A percentile compares a stretch with the other conserved stretches of the same genome.
Conservation (phyloP, 2,329 filamentous ascomycete species). For the Colletotrichum sp. region DNA sequence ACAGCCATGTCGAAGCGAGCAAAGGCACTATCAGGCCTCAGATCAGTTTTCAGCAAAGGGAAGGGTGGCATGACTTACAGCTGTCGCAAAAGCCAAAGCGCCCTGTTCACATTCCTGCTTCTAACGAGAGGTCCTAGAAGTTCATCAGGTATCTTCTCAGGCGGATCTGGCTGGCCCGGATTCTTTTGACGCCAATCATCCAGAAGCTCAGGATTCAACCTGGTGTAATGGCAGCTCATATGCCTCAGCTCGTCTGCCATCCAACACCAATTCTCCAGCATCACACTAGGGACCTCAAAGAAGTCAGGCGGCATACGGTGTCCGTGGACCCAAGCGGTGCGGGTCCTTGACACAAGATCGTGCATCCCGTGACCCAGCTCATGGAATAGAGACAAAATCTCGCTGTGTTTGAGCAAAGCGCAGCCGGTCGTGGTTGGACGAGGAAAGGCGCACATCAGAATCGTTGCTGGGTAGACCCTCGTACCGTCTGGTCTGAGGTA, state of each 20-base stretch:
- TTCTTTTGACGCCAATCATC: neutral
- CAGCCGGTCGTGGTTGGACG: neutral
- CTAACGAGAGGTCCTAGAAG: neutral
- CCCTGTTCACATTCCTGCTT: neutral
- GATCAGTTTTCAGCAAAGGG: fast-evolving
- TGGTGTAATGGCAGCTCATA: neutral
- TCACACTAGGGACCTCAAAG: neutral
- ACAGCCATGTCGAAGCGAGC: neutral
- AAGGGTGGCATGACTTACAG: neutral
- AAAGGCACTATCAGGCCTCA: neutral
- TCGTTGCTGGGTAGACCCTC: fast-evolving
- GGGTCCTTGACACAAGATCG: neutral
- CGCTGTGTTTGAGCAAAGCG: neutral
- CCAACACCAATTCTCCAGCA: neutral
- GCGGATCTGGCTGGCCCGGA: neutral
- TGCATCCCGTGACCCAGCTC: neutral
- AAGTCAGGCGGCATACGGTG: neutral
- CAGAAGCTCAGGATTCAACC: neutral
- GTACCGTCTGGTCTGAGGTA: fast-evolving
- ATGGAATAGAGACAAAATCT: neutral
- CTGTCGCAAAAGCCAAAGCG: neutral
- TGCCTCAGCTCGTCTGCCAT: neutral
- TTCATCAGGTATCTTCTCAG: neutral
- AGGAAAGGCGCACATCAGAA: neutral
- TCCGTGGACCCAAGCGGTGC: neutral